phyloP scores from a whole-genome alignment of 495 filamentous ascomycete genomes.

The Symbiotaphrina buchneri region DNA sequence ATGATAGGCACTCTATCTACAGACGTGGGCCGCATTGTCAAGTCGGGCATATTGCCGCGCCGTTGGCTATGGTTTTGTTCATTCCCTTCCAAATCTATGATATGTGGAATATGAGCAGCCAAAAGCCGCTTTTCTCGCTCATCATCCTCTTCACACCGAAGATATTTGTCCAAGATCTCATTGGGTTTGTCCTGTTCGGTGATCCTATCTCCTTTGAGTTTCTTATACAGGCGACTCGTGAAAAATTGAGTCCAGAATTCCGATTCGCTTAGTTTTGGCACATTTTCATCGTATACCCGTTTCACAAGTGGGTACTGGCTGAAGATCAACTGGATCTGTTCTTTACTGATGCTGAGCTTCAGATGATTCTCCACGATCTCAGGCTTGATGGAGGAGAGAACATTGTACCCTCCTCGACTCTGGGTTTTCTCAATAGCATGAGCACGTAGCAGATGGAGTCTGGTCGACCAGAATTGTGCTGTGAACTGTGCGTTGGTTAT shows the following conservation, averaged over 20 bases:
- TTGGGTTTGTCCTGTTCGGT: constrained; percentile 51
- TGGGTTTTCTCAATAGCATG: constrained; percentile 80
- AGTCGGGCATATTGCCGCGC: constrained; percentile 64
- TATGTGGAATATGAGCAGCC: constrained; percentile 49
- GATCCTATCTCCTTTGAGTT: constrained; percentile 71
- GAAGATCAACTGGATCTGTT: constrained; percentile 86
- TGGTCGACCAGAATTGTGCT: constrained; percentile 78
- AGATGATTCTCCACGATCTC: constrained; percentile 51
- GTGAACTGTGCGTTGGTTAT: constrained; percentile 59
- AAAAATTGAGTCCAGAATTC: constrained; percentile 92
- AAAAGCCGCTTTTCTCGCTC: constrained; percentile 23
- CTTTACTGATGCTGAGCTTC: constrained; percentile 67
- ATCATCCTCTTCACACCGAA: constrained; percentile 39
- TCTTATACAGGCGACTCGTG: constrained; percentile 69
- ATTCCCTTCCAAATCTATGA: constrained; percentile 82
- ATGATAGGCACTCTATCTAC: constrained; percentile 58
- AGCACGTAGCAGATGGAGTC: constrained; percentile 63
- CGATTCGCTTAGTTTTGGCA: constrained; percentile 56
- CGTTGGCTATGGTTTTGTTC: constrained; percentile 68
- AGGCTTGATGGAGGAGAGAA: constrained; percentile 74
- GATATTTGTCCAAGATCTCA: constrained; percentile 62
- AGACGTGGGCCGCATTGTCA: constrained; percentile 58
- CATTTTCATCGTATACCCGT: constrained; percentile 78
- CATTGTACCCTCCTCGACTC: constrained; percentile 72
- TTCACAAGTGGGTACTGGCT: constrained; percentile 80